Conservation (phyloP, 345 rosid genomes). For the Gossypium herbaceum region DNA sequence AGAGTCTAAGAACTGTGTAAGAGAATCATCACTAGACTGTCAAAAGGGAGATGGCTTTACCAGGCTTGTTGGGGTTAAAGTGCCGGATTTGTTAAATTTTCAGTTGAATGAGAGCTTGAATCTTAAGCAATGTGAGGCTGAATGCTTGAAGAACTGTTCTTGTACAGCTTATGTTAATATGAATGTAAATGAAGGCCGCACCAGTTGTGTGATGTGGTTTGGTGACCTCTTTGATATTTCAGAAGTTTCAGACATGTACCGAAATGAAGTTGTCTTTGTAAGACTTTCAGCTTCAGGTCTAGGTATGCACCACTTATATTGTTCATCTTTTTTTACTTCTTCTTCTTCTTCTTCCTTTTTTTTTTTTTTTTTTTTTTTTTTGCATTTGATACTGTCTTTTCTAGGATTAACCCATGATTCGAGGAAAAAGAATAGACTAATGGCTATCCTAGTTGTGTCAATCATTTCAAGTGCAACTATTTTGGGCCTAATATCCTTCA, state of each 20-base stretch:
- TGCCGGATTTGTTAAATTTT: neutral
- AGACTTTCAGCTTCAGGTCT: constrained; percentile 28
- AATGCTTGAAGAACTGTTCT: neutral
- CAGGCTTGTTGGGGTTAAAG: neutral
- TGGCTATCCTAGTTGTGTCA: neutral
- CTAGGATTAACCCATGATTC: neutral
- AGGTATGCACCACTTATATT: constrained; percentile 18
- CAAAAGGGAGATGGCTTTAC: neutral
- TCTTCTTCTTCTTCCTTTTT: too few species aligned
- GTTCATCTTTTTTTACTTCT: too few species aligned
- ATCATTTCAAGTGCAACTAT: neutral
- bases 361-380: too few species aligned
- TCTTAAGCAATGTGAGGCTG: neutral
- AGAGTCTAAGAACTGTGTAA: neutral
- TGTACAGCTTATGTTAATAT: neutral
- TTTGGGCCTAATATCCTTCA: neutral
- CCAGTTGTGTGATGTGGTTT: constrained; percentile 25
- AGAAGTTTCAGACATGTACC: constrained; percentile 3
- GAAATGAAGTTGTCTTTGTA: neutral
- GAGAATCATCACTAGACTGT: constrained; percentile 3
- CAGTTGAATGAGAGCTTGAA: neutral
- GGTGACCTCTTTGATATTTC: constrained; percentile 34
- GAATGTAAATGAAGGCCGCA: neutral
- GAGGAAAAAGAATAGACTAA: neutral
- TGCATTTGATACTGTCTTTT: neutral